These are phyloP conservation scores for Phialemonium atrogriseum DNA, from an alignment of 2,329 filamentous ascomycete genomes.

Conservation along the genomic window DNA sequence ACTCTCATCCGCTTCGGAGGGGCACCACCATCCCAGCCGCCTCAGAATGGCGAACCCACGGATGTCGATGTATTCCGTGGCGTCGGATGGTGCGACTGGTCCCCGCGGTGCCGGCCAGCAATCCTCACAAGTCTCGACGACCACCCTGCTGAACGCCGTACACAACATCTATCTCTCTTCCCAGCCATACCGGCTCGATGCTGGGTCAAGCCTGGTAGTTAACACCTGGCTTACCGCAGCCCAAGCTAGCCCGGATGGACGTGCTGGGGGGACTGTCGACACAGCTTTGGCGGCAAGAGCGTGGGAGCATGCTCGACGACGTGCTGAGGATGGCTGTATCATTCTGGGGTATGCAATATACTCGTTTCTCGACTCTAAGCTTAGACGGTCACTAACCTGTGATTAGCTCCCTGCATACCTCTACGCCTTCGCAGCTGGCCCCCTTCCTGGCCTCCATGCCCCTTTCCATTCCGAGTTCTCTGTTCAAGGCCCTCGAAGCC, in stretches of 20 bases:
- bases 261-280: slow-evolving; percentile 72
- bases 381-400: slow-evolving; percentile 8
- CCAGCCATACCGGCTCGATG: slow-evolving; percentile 79
- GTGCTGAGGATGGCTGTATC: slow-evolving; percentile 93
- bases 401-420: slow-evolving; percentile 74
- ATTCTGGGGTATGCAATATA: slow-evolving; percentile 62
- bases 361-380: slow-evolving; percentile 9
- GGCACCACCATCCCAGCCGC: slow-evolving; percentile 19
- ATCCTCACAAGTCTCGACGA: slow-evolving; percentile 78
- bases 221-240: slow-evolving; percentile 90
- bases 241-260: slow-evolving; percentile 60
- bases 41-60: slow-evolving; percentile 49
- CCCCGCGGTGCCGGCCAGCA: slow-evolving; percentile 55
- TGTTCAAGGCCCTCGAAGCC: slow-evolving; percentile 73
- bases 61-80: slow-evolving; percentile 62
- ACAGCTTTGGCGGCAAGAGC: slow-evolving; percentile 67
- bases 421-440: slow-evolving; percentile 73
- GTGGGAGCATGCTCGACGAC: slow-evolving; percentile 91
- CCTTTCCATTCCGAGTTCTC: slow-evolving; percentile 63
- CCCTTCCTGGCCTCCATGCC: slow-evolving; percentile 79
- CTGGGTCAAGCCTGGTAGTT: slow-evolving; percentile 83
- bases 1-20: too few relatives aligned
- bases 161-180: slow-evolving; percentile 81
- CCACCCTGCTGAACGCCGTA: slow-evolving; percentile 82
- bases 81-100: slow-evolving; percentile 53